Conservation (phyloP, 352 stramenopile genomes). For the Globisporangium orthogonon region DNA sequence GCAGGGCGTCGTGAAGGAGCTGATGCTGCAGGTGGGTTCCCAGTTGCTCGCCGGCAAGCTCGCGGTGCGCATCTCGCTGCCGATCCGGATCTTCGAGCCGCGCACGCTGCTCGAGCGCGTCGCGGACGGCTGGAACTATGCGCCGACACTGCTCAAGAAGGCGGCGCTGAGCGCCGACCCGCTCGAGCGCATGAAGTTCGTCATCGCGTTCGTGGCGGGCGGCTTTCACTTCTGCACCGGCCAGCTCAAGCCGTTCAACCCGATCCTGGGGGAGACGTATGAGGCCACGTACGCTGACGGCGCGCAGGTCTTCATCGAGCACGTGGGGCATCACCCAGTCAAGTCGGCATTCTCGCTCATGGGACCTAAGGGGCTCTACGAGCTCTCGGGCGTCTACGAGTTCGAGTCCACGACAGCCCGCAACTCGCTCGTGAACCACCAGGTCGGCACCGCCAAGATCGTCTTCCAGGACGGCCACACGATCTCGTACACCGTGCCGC, state of each 20-base stretch:
- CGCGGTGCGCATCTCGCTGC: conserved; percentile 61
- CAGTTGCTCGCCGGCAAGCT: conserved; percentile 66
- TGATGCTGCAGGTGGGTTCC: conserved; percentile 70
- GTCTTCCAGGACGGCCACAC: conserved; percentile 44
- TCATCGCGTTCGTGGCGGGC: conserved; percentile 62
- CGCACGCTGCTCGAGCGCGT: conserved; percentile 70
- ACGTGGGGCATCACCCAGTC: conserved; percentile 67
- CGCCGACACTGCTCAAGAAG: conserved; percentile 68
- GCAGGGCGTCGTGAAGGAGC: conserved; percentile 72
- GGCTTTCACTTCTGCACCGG: conserved; percentile 69
- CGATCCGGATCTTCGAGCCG: conserved; percentile 73
- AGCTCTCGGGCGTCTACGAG: conserved; percentile 52
- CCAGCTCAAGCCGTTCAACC: conserved; percentile 79
- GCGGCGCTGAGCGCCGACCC: conserved; percentile 45
- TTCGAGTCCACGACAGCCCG: conserved; percentile 64
- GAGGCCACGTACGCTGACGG: conserved; percentile 66
- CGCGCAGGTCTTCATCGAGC: conserved; percentile 61
- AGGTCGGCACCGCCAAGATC: conserved; percentile 36
- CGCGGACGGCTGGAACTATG: conserved; percentile 69
- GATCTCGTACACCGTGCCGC: conserved; percentile 61
- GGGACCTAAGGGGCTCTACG: conserved; percentile 42
- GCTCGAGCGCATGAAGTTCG: conserved; percentile 59
- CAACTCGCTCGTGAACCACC: conserved; percentile 66
- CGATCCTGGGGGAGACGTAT: conserved; percentile 76
- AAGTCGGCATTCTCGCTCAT: conserved; percentile 50